phyloP scores from a whole-genome alignment of 805 yeast genomes.

The Teunomyces lycoperdinae region DNA sequence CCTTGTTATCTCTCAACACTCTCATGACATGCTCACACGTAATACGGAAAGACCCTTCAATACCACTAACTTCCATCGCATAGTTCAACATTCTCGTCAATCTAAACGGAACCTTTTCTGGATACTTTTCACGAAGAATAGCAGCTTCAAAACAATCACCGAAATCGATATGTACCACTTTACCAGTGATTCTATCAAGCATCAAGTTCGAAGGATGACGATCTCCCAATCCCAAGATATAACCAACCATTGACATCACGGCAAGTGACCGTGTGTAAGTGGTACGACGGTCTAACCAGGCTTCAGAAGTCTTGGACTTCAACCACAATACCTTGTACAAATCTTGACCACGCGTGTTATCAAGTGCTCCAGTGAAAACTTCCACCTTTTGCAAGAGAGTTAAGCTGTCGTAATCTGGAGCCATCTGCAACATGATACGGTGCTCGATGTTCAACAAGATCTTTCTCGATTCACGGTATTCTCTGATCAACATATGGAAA shows the following conservation, averaged over 20 bases:
- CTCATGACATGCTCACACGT: conserved; percentile 98
- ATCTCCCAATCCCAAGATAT: conserved; percentile 94
- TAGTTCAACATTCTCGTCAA: conserved; percentile 94
- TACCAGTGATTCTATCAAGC: conserved; percentile 93
- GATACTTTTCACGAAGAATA: conserved; percentile 90
- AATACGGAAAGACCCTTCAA: conserved; percentile 94
- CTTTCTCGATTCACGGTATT: conserved; percentile 88
- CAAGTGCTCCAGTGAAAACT: conserved; percentile 92
- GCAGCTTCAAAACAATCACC: conserved; percentile 99
- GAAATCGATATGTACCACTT: conserved; percentile 94
- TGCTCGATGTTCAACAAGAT: conserved; percentile 90
- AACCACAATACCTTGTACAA: conserved; percentile 94
- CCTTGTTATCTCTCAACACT: conserved; percentile 88
- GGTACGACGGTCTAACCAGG: conserved; percentile 96
- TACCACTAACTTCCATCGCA: conserved; percentile 99
- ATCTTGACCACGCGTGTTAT: conserved; percentile 95
- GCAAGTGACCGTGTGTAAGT: conserved; percentile 95
- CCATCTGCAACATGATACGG: conserved; percentile 95
- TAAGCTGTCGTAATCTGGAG: conserved; percentile 90
- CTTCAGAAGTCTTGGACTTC: conserved; percentile 91
- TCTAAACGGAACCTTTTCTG: conserved; percentile 97
- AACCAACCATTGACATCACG: conserved; percentile 98
- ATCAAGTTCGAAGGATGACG: conserved; percentile 96
- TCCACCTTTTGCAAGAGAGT: conserved; percentile 91
- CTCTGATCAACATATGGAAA: conserved; percentile 87